Evolutionary conservation across 169 alveolate species (phyloP).

Genomic region (Plasmodium coatneyi): DNA sequence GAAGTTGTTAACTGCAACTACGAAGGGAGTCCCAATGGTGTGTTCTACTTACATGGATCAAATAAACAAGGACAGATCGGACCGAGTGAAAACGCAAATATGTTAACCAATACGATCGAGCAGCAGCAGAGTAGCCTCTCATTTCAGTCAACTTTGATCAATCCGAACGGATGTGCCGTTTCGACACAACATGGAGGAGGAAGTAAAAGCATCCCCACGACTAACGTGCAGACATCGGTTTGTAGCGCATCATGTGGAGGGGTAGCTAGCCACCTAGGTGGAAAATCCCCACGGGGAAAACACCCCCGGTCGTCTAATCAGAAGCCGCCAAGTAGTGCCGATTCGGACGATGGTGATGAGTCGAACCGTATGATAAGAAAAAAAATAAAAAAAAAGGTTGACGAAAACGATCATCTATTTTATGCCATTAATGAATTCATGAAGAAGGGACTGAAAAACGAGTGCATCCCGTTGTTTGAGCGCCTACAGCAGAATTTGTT

Average conservation of each 20-base stretch:
- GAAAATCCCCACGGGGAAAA: background rate
- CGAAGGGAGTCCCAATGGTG: background rate
- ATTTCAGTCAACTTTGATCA: background rate
- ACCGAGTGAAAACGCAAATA: background rate
- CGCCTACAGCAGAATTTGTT: slow-evolving; percentile 48
- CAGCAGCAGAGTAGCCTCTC: background rate
- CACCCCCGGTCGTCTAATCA: background rate
- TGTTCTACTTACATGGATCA: background rate
- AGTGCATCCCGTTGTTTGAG: slow-evolving; percentile 64
- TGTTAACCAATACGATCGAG: background rate
- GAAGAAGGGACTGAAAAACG: slow-evolving; percentile 36
- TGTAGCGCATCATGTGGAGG: background rate
- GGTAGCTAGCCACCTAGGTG: background rate
- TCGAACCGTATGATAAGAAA: background rate
- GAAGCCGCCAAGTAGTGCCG: background rate
- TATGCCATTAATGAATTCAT: slow-evolving; percentile 37
- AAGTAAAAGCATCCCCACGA: background rate
- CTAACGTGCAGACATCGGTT: background rate
- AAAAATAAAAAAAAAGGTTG: slow-evolving; percentile 28
- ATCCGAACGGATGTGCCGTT: background rate
- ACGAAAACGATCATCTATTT: slow-evolving; percentile 39
- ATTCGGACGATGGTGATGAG: background rate
- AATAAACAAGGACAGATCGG: background rate
- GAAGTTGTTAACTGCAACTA: background rate
- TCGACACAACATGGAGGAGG: background rate